phyloP scores from a whole-genome alignment of 208 protist genomes.

The Crithidia expoeki region DNA sequence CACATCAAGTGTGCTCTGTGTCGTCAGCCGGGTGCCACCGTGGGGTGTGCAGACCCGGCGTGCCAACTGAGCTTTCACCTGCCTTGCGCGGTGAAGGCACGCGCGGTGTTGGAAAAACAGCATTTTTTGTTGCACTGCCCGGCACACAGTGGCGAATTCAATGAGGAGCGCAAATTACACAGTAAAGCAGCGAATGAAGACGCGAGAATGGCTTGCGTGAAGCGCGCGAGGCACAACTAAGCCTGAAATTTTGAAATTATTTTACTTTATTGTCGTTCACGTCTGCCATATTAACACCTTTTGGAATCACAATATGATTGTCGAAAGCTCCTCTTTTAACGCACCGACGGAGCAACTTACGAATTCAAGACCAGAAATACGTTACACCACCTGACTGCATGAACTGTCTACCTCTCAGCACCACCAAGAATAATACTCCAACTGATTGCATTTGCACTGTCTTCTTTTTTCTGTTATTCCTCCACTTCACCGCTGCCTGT shows the following conservation, averaged over 20 bases:
- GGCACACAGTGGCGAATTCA: neutral
- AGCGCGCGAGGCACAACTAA: neutral
- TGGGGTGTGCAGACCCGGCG: slow-evolving; percentile 41
- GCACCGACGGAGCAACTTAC: too few relatives aligned
- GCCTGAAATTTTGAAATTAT: neutral
- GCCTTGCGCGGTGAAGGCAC: slow-evolving; percentile 48
- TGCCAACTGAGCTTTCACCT: slow-evolving; percentile 68
- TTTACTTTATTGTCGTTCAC: neutral
- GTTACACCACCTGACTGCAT: too few relatives aligned
- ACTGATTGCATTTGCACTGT: too few relatives aligned
- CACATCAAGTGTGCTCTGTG: slow-evolving; percentile 63
- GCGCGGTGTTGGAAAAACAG: slow-evolving; percentile 22
- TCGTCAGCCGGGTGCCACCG: slow-evolving; percentile 42
- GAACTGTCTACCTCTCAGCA: too few relatives aligned
- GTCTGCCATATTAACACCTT: neutral
- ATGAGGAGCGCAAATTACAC: neutral
- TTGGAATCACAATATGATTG: neutral
- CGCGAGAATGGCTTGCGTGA: neutral
- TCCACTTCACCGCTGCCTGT: too few relatives aligned
- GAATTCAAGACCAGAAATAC: too few relatives aligned
- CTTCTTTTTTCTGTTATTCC: too few relatives aligned
- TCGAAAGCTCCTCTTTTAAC: too few relatives aligned
- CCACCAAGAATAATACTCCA: too few relatives aligned
- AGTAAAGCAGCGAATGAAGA: neutral
- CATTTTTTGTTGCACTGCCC: slow-evolving; percentile 34